Evolutionary conservation across 2,329 filamentous ascomycete genomes (phyloP).

Genomic region (Alternaria sp.): DNA sequence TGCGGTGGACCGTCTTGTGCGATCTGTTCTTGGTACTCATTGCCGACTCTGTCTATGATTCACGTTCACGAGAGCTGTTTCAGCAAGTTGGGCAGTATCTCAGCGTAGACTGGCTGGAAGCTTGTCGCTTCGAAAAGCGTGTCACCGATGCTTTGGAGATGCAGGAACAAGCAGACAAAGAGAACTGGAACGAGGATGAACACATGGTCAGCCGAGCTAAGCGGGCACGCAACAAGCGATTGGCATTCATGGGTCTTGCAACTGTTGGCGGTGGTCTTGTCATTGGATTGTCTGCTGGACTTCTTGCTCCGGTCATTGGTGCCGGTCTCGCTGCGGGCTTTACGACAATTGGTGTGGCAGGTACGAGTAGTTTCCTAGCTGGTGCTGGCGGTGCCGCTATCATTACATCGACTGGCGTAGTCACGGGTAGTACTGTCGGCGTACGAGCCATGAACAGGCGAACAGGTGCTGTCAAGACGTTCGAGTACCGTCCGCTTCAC

Average conservation of each 20-base stretch:
- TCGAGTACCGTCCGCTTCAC: conserved; percentile 94
- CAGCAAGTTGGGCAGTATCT: conserved; percentile 83
- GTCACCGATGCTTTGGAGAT: conserved; percentile 97
- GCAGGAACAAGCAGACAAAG: conserved; percentile 91
- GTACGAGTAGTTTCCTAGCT: conserved; percentile 86
- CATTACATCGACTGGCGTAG: conserved; percentile 86
- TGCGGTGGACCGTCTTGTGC: conserved; percentile 96
- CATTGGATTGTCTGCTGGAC: conserved; percentile 90
- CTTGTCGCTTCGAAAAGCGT: conserved; percentile 94
- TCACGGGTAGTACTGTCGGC: conserved; percentile 87
- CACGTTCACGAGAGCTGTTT: conserved; percentile 82
- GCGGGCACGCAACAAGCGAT: conserved; percentile 77
- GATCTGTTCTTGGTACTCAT: conserved; percentile 96
- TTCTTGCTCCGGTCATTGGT: conserved; percentile 92
- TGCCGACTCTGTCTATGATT: conserved; percentile 91
- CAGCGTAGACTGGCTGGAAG: conserved; percentile 87
- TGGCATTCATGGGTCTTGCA: conserved; percentile 94
- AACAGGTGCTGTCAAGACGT: conserved; percentile 91
- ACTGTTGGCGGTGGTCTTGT: conserved; percentile 94
- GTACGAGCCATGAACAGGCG: conserved; percentile 83
- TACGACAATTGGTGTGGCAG: conserved; percentile 90
- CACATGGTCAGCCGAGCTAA: conserved; percentile 89
- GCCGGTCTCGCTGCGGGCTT: conserved; percentile 93
- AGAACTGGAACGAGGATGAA: conserved; percentile 97
- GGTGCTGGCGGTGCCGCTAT: conserved; percentile 92